These are phyloP conservation scores for Taiozyma sp. DNA, from an alignment of 1,139 yeast genomes.

Conservation along the genomic window DNA sequence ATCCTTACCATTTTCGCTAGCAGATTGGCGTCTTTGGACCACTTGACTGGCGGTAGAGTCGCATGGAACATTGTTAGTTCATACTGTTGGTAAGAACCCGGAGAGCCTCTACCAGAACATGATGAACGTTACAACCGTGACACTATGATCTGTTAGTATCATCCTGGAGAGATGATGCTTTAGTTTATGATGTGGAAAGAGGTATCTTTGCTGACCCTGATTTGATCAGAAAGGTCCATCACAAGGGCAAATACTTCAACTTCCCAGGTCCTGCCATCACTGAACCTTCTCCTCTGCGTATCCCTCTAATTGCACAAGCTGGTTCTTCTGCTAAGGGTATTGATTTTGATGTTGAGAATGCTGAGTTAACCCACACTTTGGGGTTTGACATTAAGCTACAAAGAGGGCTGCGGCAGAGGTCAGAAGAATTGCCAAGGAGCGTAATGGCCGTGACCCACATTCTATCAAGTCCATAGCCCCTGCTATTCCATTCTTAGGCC, in stretches of 20 bases:
- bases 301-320: slow-evolving; percentile 42
- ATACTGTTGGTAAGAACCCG: slow-evolving; percentile 34
- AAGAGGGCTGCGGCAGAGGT: slow-evolving; percentile 23
- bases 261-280: slow-evolving; percentile 40
- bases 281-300: slow-evolving; percentile 39
- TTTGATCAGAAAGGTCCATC: slow-evolving; percentile 25
- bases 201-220: slow-evolving; percentile 35
- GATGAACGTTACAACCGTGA: slow-evolving; percentile 37
- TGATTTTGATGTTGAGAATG: slow-evolving; percentile 40
- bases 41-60: slow-evolving; percentile 38
- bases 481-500: slow-evolving; percentile 30
- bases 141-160: slow-evolving; percentile 34
- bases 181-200: slow-evolving; percentile 27
- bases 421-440: slow-evolving; percentile 28
- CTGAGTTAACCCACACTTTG: slow-evolving; percentile 33
- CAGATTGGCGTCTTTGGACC: slow-evolving; percentile 38
- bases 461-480: slow-evolving; percentile 31
- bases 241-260: slow-evolving; percentile 31
- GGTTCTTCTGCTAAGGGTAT: slow-evolving; percentile 40
- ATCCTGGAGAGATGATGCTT: slow-evolving; percentile 41
- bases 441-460: slow-evolving; percentile 30
- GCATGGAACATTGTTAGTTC: slow-evolving; percentile 44
- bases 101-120: slow-evolving; percentile 32
- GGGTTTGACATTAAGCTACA: slow-evolving; percentile 27
- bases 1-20: slow-evolving; percentile 41